phyloP scores from a whole-genome alignment of 345 rosid species.

The Noccaea bulbosa region DNA sequence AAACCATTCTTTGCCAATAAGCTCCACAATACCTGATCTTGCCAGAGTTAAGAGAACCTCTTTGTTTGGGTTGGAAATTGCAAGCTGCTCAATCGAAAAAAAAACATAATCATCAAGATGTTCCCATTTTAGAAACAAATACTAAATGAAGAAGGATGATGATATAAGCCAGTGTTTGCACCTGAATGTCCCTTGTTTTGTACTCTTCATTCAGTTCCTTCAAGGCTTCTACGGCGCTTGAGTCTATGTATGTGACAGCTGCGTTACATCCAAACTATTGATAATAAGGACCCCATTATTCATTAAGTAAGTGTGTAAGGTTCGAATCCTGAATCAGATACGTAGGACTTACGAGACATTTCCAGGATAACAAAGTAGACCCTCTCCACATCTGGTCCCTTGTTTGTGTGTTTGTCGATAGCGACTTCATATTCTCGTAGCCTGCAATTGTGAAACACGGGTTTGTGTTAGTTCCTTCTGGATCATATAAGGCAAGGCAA shows the following conservation, averaged over 20 bases:
- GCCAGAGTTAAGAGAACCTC: conserved; percentile 69
- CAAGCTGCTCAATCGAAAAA: conserved; percentile 54
- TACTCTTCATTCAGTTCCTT: conserved; percentile 89
- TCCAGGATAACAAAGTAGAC: conserved; percentile 81
- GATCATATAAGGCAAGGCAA: conserved; percentile 15
- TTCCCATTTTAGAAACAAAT: neutral
- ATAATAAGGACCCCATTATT: neutral
- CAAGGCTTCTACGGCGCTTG: conserved; percentile 89
- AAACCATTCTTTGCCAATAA: conserved; percentile 89
- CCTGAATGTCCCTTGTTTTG: conserved; percentile 81
- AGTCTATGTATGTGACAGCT: conserved; percentile 90
- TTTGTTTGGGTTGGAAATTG: conserved; percentile 82
- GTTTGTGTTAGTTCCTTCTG: conserved; percentile 13
- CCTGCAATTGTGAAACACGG: conserved; percentile 47
- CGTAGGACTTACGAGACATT: conserved; percentile 81
- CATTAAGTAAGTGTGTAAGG: neutral
- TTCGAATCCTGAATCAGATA: neutral
- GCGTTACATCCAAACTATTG: conserved; percentile 24
- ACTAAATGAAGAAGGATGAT: neutral
- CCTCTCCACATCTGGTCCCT: conserved; percentile 78
- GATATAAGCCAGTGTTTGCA: conserved; percentile 35
- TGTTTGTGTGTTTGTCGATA: conserved; percentile 64
- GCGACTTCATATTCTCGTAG: conserved; percentile 82
- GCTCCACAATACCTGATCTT: conserved; percentile 74
- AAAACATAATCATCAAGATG: neutral